phyloP scores from a whole-genome alignment of 2,329 filamentous ascomycete species.

The Aspergillus sp. region DNA sequence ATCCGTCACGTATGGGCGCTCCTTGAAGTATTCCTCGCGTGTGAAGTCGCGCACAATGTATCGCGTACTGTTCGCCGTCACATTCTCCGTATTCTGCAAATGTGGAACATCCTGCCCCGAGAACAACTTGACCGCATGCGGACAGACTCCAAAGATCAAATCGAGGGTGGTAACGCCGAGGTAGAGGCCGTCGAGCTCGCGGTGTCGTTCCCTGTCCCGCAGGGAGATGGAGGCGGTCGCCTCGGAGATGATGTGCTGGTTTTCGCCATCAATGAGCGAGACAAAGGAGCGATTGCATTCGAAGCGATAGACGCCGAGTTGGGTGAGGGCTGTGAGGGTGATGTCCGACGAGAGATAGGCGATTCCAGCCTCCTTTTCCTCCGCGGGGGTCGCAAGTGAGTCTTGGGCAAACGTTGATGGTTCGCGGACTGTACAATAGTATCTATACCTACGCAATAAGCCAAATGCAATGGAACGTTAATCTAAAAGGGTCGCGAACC shows the following conservation, averaged over 20 bases:
- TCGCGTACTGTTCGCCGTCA: constrained; percentile 4
- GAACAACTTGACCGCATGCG: constrained; percentile 6
- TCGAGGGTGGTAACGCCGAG: constrained; percentile 25
- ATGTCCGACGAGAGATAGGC: constrained; percentile 8
- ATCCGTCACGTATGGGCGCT: constrained; percentile 34
- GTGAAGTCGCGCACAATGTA: constrained; percentile 44
- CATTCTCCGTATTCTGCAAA: neutral
- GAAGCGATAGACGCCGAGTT: constrained; percentile 52
- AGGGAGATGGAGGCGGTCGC: constrained; percentile 45
- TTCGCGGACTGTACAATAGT: constrained; percentile 2
- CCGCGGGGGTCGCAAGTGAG: neutral
- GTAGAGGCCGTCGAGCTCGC: constrained; percentile 22
- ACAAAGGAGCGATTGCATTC: constrained; percentile 49
- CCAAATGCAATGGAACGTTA: neutral
- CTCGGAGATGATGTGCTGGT: constrained; percentile 56
- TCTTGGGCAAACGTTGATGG: neutral
- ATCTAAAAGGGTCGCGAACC: neutral
- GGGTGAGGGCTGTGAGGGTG: constrained; percentile 54
- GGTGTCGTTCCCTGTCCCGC: constrained; percentile 28
- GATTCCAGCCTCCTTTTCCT: neutral
- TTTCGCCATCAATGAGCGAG: constrained; percentile 53
- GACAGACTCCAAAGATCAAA: constrained; percentile 2
- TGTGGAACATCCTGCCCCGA: constrained; percentile 7
- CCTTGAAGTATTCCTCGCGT: constrained; percentile 39
- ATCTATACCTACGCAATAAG: neutral